These are phyloP conservation scores for Penicillium manginii DNA, from an alignment of 495 filamentous ascomycete genomes.

Conservation along the genomic window DNA sequence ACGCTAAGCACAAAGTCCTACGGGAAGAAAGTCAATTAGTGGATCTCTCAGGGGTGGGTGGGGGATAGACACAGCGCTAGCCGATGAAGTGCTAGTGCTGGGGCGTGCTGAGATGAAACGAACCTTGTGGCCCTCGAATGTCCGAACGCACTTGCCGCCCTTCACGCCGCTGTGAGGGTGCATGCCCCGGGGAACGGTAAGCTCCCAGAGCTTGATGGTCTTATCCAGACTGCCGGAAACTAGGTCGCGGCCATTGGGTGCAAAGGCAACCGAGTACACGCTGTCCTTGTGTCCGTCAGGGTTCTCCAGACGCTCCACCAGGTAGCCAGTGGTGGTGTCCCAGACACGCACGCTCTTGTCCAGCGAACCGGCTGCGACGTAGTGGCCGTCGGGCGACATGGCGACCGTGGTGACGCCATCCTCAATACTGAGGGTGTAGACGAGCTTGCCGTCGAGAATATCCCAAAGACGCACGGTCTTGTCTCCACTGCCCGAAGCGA, in stretches of 20 bases:
- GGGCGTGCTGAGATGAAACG: conserved; percentile 28
- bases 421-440: conserved; percentile 80
- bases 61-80: neutral
- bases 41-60: conserved; percentile 5
- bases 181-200: conserved; percentile 67
- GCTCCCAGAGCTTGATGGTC: conserved; percentile 96
- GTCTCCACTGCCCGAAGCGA: conserved; percentile 87
- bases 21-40: conserved; percentile 8
- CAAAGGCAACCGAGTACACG: conserved; percentile 91
- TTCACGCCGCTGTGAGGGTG: conserved; percentile 65
- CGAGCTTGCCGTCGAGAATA: conserved; percentile 72
- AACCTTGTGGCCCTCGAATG: conserved; percentile 91
- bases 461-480: conserved; percentile 90
- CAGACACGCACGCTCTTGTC: conserved; percentile 92
- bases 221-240: conserved; percentile 90
- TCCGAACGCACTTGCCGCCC: conserved; percentile 82
- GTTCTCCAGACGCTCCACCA: conserved; percentile 83
- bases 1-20: conserved; percentile 92
- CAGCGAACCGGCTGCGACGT: conserved; percentile 83
- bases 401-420: conserved; percentile 91
- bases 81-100: neutral
- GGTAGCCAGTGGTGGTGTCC: conserved; percentile 79
- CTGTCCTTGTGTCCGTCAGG: conserved; percentile 88
- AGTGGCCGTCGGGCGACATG: conserved; percentile 86
- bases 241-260: conserved; percentile 82